Evolutionary conservation across 306 rosid genomes (phyloP), one percentile per base, ranked within the genome.

Genomic region (Gleditsia sinensis): DNA sequence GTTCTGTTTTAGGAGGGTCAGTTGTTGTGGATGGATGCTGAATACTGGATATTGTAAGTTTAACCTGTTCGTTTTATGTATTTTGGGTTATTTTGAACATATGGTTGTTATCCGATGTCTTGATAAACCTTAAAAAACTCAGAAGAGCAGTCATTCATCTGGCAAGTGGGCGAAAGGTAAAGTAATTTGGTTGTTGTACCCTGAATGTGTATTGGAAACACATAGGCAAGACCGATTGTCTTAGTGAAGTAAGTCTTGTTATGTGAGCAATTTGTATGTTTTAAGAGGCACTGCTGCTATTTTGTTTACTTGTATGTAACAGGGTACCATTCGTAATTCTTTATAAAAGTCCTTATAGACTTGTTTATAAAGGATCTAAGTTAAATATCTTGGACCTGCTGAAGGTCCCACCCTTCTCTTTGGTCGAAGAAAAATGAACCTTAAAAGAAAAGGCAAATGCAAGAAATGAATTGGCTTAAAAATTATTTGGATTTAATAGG

Each of bases 21-120:
- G 21, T 43, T 28, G 25, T 71, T 53, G 34, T 62, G 59, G 51
- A 13, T 72, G 79, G 10, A 25, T 17, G 67, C 67, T 61, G 46
- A 62, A 62, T 62, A 37, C 27, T 32, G 1, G n/a, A 7, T 59
- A n/a, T 19, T 34, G 45, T 34, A 9, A 19, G 45, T 61, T 12
- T 36, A 16, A 28, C 9, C 9, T 8, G 37, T 16, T 48, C 5
- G 33, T 67, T 45, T 25, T 6, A 4, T 9, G 2, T 46, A 4
- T 67, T 46, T 4, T 46, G 72, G 51, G 6, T 81, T 62, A 23
- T 53, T 11, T 69, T 63, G 65, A 43, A 60, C 30, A 4, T 9
- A 3, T 34, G 11, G 59, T 74, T 74, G 27, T 72, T 42, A 40
- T 32, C 45, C 8, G n/a, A 19, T 55, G 23, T 59, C 33, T 66